Percentiles rank a stretch among this genome's conserved stretches.
Conservation (phyloP, 1,139 yeast species). For the Kurtzmaniella quercitrusa region DNA sequence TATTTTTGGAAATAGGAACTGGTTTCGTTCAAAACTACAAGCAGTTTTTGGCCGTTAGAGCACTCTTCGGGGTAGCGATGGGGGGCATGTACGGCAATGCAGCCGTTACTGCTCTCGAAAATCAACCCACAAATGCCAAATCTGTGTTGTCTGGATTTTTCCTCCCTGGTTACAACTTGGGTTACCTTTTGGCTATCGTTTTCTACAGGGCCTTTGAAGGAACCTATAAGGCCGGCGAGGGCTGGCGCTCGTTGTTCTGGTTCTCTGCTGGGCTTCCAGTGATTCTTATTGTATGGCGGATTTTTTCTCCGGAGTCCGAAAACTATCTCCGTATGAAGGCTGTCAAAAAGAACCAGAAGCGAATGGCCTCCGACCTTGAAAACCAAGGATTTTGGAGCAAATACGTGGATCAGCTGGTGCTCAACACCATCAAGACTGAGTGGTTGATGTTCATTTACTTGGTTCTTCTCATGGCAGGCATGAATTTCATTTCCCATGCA, state of each 20-base stretch:
- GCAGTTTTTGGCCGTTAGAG: slow-evolving; percentile 68
- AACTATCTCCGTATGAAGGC: slow-evolving; percentile 30
- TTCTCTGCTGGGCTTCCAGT: slow-evolving; percentile 71
- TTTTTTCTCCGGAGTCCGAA: slow-evolving; percentile 56
- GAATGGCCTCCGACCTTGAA: slow-evolving; percentile 9
- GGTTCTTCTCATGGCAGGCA: slow-evolving; percentile 43
- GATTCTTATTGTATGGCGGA: slow-evolving; percentile 51
- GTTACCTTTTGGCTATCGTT: slow-evolving; percentile 58
- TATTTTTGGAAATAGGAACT: slow-evolving; percentile 62
- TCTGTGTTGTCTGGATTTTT: slow-evolving; percentile 64
- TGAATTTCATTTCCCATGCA: slow-evolving; percentile 53
- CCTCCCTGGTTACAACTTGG: slow-evolving; percentile 72
- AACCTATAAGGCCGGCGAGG: slow-evolving; percentile 34
- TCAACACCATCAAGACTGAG: slow-evolving; percentile 26
- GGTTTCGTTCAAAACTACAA: slow-evolving; percentile 63
- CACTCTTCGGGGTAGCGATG: slow-evolving; percentile 63
- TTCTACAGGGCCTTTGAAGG: slow-evolving; percentile 59
- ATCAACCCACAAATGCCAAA: slow-evolving; percentile 54
- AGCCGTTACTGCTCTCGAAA: slow-evolving; percentile 64
- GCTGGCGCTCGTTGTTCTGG: slow-evolving; percentile 81
- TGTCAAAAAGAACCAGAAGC: slow-evolving; percentile 11
- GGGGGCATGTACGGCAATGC: slow-evolving; percentile 71
- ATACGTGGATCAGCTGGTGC: slow-evolving; percentile 11
- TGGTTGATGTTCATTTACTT: slow-evolving; percentile 38
- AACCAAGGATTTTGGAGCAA: slow-evolving; percentile 4